phyloP scores from a whole-genome alignment of 306 rosid species.

The Nissolia schottii region DNA sequence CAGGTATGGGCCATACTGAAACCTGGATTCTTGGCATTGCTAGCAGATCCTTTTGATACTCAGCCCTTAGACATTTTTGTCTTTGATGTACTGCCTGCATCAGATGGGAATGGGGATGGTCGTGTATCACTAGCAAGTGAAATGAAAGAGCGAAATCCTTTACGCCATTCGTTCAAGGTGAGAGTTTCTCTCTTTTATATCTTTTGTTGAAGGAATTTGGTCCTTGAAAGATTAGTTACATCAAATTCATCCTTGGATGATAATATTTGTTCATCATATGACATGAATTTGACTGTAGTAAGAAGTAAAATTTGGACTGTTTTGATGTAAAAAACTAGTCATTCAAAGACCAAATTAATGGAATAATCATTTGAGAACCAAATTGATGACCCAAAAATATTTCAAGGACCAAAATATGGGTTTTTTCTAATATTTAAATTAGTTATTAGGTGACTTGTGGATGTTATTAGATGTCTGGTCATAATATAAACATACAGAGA shows the following conservation, averaged over 20 bases:
- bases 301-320: neutral
- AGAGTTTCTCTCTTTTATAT: constrained; percentile 29
- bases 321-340: neutral
- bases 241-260: constrained; percentile 16
- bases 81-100: constrained; percentile 81
- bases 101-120: constrained; percentile 82
- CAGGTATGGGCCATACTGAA: constrained; percentile 97
- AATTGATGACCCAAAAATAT: neutral
- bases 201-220: constrained; percentile 9
- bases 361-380: constrained; percentile 4
- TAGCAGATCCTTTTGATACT: constrained; percentile 79
- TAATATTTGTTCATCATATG: neutral
- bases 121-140: constrained; percentile 76
- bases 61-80: constrained; percentile 95
- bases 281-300: constrained; percentile 8
- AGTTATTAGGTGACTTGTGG: constrained; percentile 1
- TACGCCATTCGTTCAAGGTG: constrained; percentile 88
- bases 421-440: constrained; percentile 12
- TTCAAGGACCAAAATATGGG: neutral
- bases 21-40: constrained; percentile 95
- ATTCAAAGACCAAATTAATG: constrained; percentile 9
- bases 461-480: constrained; percentile 12
- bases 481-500: constrained; percentile 10
- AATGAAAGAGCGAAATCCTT: constrained; percentile 79
- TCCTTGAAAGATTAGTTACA: constrained; percentile 14